Evolutionary conservation across 2,329 filamentous ascomycete species (phyloP).

Genomic region (Aspergillus quadrilineatus): DNA sequence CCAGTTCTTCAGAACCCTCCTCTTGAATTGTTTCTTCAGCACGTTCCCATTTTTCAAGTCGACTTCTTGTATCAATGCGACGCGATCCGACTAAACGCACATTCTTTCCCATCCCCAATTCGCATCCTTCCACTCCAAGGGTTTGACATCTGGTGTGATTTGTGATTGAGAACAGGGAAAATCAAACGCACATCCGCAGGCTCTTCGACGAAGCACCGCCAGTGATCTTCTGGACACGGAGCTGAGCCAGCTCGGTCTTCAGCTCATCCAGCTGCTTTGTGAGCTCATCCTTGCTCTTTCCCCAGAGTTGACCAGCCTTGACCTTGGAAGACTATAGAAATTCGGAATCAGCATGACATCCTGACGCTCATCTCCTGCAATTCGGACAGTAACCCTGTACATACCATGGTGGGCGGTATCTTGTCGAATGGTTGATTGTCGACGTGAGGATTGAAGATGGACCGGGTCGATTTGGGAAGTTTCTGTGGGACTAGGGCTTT

Average conservation of each 20-base stretch:
- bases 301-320: constrained; percentile 96
- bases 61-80: background rate
- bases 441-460: constrained; percentile 46
- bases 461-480: constrained; percentile 39
- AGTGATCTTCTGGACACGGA: constrained; percentile 97
- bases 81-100: background rate
- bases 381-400: constrained; percentile 22
- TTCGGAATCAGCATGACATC: constrained; percentile 24
- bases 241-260: constrained; percentile 93
- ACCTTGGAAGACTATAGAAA: constrained; percentile 66
- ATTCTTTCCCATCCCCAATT: constrained; percentile 2
- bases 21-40: background rate
- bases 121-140: background rate
- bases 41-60: background rate
- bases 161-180: constrained; percentile 12
- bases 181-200: constrained; percentile 81
- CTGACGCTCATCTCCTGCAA: background rate
- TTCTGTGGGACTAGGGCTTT: constrained; percentile 49
- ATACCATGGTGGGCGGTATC: constrained; percentile 46
- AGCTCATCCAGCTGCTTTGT: constrained; percentile 91
- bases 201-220: constrained; percentile 91
- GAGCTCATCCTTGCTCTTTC: constrained; percentile 99
- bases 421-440: constrained; percentile 48
- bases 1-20: constrained; percentile 3
- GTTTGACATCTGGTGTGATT: background rate